Conservation (phyloP, 805 yeast species). For the Cyberlindnera suaveolens region DNA sequence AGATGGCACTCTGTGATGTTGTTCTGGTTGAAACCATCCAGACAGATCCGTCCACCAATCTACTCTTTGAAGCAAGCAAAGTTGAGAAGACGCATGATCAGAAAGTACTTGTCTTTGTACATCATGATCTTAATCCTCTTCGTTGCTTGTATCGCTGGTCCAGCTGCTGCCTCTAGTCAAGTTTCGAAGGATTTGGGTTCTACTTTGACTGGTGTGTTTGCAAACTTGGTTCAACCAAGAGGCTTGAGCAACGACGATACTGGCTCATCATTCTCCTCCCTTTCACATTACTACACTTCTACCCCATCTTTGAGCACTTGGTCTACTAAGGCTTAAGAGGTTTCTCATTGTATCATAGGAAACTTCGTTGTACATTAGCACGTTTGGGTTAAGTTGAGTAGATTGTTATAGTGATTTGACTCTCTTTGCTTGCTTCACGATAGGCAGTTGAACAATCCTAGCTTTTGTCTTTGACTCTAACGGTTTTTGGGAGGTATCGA, state of each 20-base stretch:
- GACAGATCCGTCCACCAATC: constrained; percentile 97
- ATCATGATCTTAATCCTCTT: constrained; percentile 63
- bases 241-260: constrained; percentile 80
- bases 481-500: neutral
- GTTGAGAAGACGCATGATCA: constrained; percentile 95
- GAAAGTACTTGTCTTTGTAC: constrained; percentile 83
- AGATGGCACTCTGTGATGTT: constrained; percentile 97
- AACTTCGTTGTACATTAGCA: neutral
- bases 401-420: neutral
- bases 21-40: constrained; percentile 97
- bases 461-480: neutral
- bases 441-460: neutral
- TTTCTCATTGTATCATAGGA: neutral
- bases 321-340: constrained; percentile 43
- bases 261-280: constrained; percentile 37
- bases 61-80: constrained; percentile 94
- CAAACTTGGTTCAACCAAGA: constrained; percentile 89
- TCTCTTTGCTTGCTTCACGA: neutral
- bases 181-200: constrained; percentile 32
- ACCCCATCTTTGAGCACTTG: constrained; percentile 50
- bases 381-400: neutral
- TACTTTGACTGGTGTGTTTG: constrained; percentile 33
- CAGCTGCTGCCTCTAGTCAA: constrained; percentile 75
- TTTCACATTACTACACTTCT: constrained; percentile 35
- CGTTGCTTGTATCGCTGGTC: constrained; percentile 77